Base-by-base conservation (phyloP, 139 green algal genomes). In the Tetratostichococcus sp. region DNA sequence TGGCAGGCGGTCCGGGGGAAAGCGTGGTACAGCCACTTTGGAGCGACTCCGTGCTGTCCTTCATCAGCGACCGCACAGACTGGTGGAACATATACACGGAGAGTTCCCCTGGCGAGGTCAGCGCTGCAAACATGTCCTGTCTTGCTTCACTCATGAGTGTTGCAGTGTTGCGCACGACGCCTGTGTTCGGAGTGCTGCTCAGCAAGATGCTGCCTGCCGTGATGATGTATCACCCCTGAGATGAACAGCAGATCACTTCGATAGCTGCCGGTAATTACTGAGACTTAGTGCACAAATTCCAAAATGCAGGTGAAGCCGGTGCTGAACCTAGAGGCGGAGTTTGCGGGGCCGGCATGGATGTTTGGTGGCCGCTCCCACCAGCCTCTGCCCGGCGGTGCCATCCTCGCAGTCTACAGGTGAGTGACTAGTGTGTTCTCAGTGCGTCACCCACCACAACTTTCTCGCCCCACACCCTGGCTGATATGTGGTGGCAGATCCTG, bases 81-180 rank as follows among this genome's bases (percentile, higher is more conserved):
- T 90, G 81, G 80, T 94, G 89, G 88, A 93, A 92, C 71, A 70
- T 92, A 22, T 87, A 86, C 68, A 59, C 59, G 25, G 31, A 81
- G 25, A 25, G 67, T 1, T 21, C n/a, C 1, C 72, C 75, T 4
- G 79, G 80, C 39, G 30, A 78, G 76, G 81, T 85, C 30, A 50
- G 50, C 19, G 14, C 17, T 62, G 50, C 50, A 26, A 62, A 4
- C 2, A 8, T 28, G 2, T 25, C 43, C 50, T 31, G 30, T 25
- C 26, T n/a, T 43, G 28, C 33, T 43, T 17, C 43, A 21, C 26
- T 16, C 4, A 21, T 68, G 26, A 22, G 26, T 35, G 11, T 34
- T 32, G 2, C 28, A 34, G n/a, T 66, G n/a, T n/a, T n/a, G n/a
- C 39, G 11, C 39, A 50, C 39, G 39, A 50, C 39, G n/a, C n/a